Evolutionary conservation across 306 rosid species (phyloP).

Genomic region (Trichosanthes cucumerina): DNA sequence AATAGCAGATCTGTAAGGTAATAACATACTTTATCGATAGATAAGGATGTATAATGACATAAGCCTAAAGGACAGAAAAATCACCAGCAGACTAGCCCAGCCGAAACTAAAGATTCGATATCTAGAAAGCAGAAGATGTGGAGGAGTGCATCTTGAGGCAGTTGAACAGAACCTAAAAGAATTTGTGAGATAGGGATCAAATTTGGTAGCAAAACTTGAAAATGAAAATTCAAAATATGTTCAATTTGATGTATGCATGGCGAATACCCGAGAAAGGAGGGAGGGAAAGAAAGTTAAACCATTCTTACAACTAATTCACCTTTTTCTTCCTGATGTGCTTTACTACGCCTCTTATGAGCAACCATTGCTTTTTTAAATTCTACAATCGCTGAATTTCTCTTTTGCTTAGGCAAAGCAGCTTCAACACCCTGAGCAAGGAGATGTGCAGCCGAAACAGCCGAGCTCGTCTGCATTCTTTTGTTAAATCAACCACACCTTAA

Average conservation of each 20-base stretch:
- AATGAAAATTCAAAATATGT: not conserved
- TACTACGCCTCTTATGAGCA: constrained; percentile 56
- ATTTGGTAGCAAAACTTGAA: not conserved
- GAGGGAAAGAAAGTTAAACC: not conserved
- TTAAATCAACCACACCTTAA: constrained; percentile 14
- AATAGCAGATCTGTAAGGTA: not conserved
- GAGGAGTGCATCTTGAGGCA: constrained; percentile 61
- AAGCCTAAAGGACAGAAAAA: constrained; percentile 3
- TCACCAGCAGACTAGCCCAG: constrained; percentile 59
- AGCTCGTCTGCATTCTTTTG: constrained; percentile 42
- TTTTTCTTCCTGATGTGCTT: constrained; percentile 39
- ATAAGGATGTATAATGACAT: not conserved
- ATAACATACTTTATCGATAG: not conserved
- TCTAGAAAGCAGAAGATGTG: constrained; percentile 65
- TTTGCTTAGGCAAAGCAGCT: constrained; percentile 64
- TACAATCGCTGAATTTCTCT: constrained; percentile 46
- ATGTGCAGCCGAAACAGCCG: constrained; percentile 60
- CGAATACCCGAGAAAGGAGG: not conserved
- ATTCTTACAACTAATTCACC: constrained; percentile 29
- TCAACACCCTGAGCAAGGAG: constrained; percentile 58
- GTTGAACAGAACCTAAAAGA: constrained; percentile 37
- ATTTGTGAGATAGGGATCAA: not conserved
- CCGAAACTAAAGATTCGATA: constrained; percentile 50
- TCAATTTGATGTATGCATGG: constrained; percentile 1
- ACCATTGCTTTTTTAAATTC: constrained; percentile 78